Conservation (phyloP, 495 filamentous ascomycete species). For the Niebla homalea region DNA sequence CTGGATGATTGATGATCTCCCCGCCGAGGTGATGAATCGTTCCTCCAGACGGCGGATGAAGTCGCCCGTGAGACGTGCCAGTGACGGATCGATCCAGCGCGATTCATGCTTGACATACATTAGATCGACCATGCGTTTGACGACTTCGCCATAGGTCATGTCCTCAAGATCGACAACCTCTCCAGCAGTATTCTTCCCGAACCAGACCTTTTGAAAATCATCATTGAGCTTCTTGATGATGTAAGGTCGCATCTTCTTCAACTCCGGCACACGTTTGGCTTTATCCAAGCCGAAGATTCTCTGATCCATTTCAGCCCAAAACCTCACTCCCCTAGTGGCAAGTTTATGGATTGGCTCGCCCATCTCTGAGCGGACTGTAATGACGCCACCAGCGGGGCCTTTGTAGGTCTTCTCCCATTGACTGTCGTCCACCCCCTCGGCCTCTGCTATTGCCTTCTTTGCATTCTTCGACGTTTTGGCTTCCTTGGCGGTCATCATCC, state of each 20-base stretch:
- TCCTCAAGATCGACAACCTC: conserved; percentile 89
- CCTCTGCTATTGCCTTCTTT: conserved; percentile 90
- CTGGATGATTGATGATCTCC: conserved; percentile 65
- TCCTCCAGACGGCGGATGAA: conserved; percentile 95
- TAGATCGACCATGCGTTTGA: conserved; percentile 86
- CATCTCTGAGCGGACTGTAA: conserved; percentile 98
- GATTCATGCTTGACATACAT: conserved; percentile 91
- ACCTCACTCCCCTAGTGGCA: conserved; percentile 81
- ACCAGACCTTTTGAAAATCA: conserved; percentile 99
- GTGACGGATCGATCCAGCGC: conserved; percentile 85
- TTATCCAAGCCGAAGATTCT: conserved; percentile 96
- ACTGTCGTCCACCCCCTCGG: conserved; percentile 70
- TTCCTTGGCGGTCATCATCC: conserved; percentile 92
- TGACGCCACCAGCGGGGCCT: conserved; percentile 76
- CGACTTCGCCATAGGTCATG: conserved; percentile 92
- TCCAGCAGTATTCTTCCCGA: conserved; percentile 73
- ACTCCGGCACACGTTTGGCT: conserved; percentile 78
- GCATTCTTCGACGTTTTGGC: conserved; percentile 84
- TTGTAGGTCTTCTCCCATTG: conserved; percentile 98
- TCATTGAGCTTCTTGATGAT: conserved; percentile 97
- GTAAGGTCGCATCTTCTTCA: conserved; percentile 83
- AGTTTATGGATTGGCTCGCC: conserved; percentile 98
- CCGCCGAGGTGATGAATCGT: conserved; percentile 59
- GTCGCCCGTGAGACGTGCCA: conserved; percentile 71
- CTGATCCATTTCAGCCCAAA: conserved; percentile 97